Evolutionary conservation across 345 rosid genomes (phyloP), one percentile per base, ranked within the genome.

Genomic region (Citrus mangshanensis): DNA sequence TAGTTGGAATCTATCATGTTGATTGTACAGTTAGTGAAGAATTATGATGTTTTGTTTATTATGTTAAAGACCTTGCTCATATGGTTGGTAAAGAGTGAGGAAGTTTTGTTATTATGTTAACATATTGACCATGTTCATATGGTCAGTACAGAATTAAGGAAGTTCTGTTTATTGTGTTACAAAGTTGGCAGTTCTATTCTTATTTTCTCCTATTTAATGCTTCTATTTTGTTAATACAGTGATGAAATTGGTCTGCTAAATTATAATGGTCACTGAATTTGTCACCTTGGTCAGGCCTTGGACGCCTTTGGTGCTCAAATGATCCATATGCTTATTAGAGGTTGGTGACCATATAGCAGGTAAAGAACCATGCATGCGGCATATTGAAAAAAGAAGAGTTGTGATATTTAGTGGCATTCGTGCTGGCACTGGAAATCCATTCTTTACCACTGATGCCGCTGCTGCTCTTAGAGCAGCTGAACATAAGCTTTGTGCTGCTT

Each of bases 321-420:
- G 73, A 7, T n/a, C 27, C 6, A 28, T 35, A 1, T 34, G 12
- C 12, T 9, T 40, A 28, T 28, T 28, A 28, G 86, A 84, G 77
- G 56, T 88, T 38, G 85, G 79, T 67, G 90, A 77, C 84, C 85
- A 3, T 88, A 84, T 32, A 82, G 79, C 79, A 78, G 88, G 86
- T 84, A 79, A 74, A 79, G 82, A 27, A 87, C 88, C 54, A 84
- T 85, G 19, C 54, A 84, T 85, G 19, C 84, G 83, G 16, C 90
- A 85, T 80, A 88, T 88, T 61, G 86, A 85, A 75, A 88, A 88
- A 79, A 88, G 90, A 70, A 85, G 86, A 77, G 87, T 88, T 49
- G 88, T 85, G 80, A 84, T 85, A 76, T 88, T 88, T 74, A 87
- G 88, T 72, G 88, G 86, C 8, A 76, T 83, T 54, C 87, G 87